A percentile compares a stretch with the other conserved stretches of the same genome.
phyloP scores from a whole-genome alignment of 2,329 filamentous ascomycete genomes.

The Arthrinium phaeospermum region DNA sequence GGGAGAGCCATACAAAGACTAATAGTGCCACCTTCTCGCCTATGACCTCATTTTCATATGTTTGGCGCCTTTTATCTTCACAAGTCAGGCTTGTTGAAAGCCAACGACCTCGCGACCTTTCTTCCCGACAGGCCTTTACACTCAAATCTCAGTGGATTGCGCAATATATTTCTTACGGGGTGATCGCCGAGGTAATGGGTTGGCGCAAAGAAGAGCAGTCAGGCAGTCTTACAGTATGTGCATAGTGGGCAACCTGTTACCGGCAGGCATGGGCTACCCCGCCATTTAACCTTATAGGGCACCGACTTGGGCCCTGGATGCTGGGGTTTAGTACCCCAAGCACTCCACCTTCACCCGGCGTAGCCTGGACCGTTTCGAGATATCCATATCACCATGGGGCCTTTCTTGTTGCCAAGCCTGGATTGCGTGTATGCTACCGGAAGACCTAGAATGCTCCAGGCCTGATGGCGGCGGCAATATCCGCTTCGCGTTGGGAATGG shows the following conservation, averaged over 20 bases:
- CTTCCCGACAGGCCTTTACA: neutral
- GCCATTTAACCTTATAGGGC: neutral
- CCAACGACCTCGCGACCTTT: constrained; percentile 36
- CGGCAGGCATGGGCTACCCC: neutral
- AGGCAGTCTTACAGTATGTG: too few relatives aligned
- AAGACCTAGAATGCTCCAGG: neutral
- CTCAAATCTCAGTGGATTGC: neutral
- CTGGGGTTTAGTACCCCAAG: neutral
- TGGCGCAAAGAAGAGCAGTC: neutral
- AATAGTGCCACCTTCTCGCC: neutral
- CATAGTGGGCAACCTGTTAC: neutral
- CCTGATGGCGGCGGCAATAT: neutral
- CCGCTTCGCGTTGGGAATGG: neutral
- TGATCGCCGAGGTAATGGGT: neutral
- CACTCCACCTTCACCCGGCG: neutral
- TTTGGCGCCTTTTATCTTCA: constrained; percentile 1
- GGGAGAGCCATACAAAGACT: neutral
- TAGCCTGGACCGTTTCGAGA: neutral
- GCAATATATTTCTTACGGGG: neutral
- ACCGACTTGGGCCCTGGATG: too few relatives aligned
- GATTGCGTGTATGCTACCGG: too few relatives aligned
- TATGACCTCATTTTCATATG: constrained; percentile 32
- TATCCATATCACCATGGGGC: neutral
- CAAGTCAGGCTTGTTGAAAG: neutral
- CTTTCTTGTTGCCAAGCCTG: neutral